phyloP scores from a whole-genome alignment of 192 early-diverging fungal species.

The Diversispora epigaea region DNA sequence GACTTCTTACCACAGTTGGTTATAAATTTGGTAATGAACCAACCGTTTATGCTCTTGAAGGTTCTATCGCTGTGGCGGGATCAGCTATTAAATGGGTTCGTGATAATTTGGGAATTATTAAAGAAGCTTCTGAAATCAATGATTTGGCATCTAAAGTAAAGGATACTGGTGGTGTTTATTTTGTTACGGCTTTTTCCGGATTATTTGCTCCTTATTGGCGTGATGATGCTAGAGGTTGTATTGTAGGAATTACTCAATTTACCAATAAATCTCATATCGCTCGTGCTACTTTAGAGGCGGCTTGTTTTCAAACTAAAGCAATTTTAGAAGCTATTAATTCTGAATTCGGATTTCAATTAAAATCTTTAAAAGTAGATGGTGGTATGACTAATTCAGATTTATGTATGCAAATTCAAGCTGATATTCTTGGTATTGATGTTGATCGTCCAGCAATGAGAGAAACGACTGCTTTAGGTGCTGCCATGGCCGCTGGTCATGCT shows the following conservation, averaged over 20 bases:
- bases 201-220: conserved; percentile 96
- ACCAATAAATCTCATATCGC: conserved; percentile 82
- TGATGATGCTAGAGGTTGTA: conserved; percentile 82
- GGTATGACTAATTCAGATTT: conserved; percentile 88
- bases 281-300: conserved; percentile 85
- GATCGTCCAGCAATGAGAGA: conserved; percentile 84
- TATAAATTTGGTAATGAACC: conserved; percentile 78
- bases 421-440: conserved; percentile 78
- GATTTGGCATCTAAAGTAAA: conserved; percentile 62
- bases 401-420: conserved; percentile 91
- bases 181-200: conserved; percentile 92
- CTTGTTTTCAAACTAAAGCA: conserved; percentile 87
- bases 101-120: conserved; percentile 82
- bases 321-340: conserved; percentile 88
- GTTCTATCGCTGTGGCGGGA: conserved; percentile 88
- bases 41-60: conserved; percentile 86
- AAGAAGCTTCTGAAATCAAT: conserved; percentile 71
- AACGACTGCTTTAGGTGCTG: conserved; percentile 89
- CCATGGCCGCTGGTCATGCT: conserved; percentile 74
- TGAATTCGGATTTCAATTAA: conserved; percentile 67
- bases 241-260: conserved; percentile 87
- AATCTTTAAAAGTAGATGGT: conserved; percentile 88
- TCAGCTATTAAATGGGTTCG: conserved; percentile 89
- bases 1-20: conserved; percentile 86
- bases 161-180: conserved; percentile 88